A percentile compares a stretch with the other conserved stretches of the same genome.
phyloP scores from a whole-genome alignment of 73 alveolate species.

The Tetrahymena malaccensis region DNA sequence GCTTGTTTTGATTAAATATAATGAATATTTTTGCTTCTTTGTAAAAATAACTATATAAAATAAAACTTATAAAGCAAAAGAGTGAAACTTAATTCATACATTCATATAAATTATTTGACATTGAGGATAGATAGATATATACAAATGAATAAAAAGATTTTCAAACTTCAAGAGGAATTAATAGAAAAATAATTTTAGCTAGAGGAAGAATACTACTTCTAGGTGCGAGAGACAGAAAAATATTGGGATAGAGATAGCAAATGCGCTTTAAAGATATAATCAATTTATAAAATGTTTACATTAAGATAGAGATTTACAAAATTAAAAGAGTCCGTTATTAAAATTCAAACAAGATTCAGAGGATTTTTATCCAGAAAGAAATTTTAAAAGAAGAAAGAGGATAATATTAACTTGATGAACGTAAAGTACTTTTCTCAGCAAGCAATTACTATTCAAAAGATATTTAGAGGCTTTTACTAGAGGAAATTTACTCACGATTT shows the following conservation, averaged over 20 bases:
- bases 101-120: neutral
- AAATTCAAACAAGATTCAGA: neutral
- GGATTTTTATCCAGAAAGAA: neutral
- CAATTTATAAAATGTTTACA: conserved; percentile 26
- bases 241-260: conserved; percentile 19
- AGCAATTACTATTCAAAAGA: conserved; percentile 31
- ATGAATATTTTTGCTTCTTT: neutral
- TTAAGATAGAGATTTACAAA: conserved; percentile 15
- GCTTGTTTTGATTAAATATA: neutral
- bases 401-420: neutral
- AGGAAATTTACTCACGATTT: conserved; percentile 29
- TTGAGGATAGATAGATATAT: neutral
- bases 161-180: neutral
- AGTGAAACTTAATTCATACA: neutral
- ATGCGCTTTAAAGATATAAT: neutral
- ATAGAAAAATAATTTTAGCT: neutral
- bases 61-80: neutral
- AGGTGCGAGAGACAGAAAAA: conserved; percentile 6
- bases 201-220: conserved; percentile 11
- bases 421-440: neutral
- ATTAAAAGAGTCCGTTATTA: conserved; percentile 1
- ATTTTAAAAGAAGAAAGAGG: neutral
- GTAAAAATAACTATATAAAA: neutral
- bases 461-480: conserved; percentile 22
- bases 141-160: neutral